These are phyloP conservation scores for Boehmeria nivea DNA, from an alignment of 306 rosid species.

Conservation along the genomic window DNA sequence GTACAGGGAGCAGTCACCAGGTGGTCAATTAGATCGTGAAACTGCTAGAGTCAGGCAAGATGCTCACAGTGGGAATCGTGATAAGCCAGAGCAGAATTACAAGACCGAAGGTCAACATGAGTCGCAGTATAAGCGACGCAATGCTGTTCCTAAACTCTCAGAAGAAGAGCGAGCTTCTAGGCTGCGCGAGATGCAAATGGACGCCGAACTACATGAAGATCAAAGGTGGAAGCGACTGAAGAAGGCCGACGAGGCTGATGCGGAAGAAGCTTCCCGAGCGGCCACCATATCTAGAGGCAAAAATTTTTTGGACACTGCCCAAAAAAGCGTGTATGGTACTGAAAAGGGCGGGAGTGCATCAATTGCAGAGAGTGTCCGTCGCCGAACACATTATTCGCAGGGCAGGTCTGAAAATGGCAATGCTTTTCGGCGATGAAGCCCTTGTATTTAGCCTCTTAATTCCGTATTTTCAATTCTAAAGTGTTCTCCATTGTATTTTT, in stretches of 20 bases:
- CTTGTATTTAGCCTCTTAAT: background rate
- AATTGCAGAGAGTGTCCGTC: conserved; percentile 91
- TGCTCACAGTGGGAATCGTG: background rate
- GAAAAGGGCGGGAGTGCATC: conserved; percentile 82
- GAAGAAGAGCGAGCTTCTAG: conserved; percentile 86
- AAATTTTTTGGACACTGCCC: conserved; percentile 80
- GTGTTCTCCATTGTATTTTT: background rate
- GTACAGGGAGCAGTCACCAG: conserved; percentile 1
- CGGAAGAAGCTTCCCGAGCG: conserved; percentile 45
- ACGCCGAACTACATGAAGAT: conserved; percentile 92
- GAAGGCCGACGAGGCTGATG: conserved; percentile 80
- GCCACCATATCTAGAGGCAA: conserved; percentile 31
- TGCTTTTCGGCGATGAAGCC: conserved; percentile 66
- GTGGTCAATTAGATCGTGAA: background rate
- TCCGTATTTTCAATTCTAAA: background rate
- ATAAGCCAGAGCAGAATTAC: conserved; percentile 37
- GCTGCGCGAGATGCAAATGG: conserved; percentile 80
- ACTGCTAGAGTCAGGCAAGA: background rate
- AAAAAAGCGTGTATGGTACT: conserved; percentile 74
- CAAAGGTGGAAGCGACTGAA: conserved; percentile 87
- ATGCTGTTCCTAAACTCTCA: conserved; percentile 60
- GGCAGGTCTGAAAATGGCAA: conserved; percentile 56
- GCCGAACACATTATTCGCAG: conserved; percentile 83
- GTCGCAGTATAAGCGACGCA: conserved; percentile 45
- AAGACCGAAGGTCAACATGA: conserved; percentile 33